phyloP scores from a whole-genome alignment of 148 eudicot species.

The Rhododendron ovatum region DNA sequence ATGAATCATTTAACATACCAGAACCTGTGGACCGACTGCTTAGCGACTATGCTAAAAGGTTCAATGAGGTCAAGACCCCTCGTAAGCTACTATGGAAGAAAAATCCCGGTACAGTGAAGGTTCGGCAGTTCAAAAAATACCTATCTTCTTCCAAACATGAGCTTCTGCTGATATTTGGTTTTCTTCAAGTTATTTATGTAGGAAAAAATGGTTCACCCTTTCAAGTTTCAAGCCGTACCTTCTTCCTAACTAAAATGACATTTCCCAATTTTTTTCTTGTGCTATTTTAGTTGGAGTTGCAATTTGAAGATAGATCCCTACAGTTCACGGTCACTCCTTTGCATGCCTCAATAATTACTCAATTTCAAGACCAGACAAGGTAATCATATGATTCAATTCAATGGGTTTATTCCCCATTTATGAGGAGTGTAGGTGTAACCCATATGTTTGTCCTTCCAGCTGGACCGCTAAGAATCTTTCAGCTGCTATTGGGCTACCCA shows the following conservation, averaged over 20 bases:
- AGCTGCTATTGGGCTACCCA: conserved; percentile 76
- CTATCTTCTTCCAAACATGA: background rate
- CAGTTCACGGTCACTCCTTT: conserved; percentile 84
- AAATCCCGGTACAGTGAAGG: conserved; percentile 97
- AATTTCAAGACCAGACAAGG: conserved; percentile 86
- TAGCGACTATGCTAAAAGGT: conserved; percentile 86
- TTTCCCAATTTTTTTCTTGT: background rate
- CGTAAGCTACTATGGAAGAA: conserved; percentile 94
- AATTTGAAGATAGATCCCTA: conserved; percentile 71
- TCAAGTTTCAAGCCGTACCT: background rate
- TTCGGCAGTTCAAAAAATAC: conserved; percentile 21
- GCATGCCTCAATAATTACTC: conserved; percentile 84
- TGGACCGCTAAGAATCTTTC: conserved; percentile 95
- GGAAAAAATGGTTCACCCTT: background rate
- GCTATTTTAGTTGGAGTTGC: conserved; percentile 69
- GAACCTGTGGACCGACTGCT: conserved; percentile 67
- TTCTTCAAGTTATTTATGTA: background rate
- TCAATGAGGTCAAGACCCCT: conserved; percentile 87
- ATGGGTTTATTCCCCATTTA: conserved; percentile 5
- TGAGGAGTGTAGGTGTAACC: background rate
- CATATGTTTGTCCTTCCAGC: conserved; percentile 32
- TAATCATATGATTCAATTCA: conserved; percentile 16
- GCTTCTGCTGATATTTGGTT: conserved; percentile 10
- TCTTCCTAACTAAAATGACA: background rate
- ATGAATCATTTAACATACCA: conserved; percentile 72